Conservation (phyloP, 2,329 filamentous ascomycete genomes). For the Botrytis paeoniae region DNA sequence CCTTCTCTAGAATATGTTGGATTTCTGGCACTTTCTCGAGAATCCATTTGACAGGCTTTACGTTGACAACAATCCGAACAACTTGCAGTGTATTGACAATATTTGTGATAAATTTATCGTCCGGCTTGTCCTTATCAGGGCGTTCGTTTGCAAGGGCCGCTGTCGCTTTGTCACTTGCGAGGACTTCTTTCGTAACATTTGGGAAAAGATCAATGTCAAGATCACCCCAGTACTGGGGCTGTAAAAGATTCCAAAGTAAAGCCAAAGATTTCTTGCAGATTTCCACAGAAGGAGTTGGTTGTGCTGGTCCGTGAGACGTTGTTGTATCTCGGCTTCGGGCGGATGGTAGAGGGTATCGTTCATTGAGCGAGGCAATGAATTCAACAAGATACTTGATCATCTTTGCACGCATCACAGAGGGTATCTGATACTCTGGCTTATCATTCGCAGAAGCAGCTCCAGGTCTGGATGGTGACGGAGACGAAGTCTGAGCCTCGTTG, state of each 20-base stretch:
- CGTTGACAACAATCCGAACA: slow-evolving; percentile 82
- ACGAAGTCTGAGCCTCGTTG: slow-evolving; percentile 49
- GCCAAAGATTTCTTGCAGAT: slow-evolving; percentile 82
- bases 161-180: slow-evolving; percentile 75
- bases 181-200: slow-evolving; percentile 81
- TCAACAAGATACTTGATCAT: slow-evolving; percentile 94
- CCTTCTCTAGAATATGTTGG: slow-evolving; percentile 87
- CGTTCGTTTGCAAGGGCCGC: slow-evolving; percentile 57
- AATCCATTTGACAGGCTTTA: slow-evolving; percentile 89
- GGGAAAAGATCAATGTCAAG: slow-evolving; percentile 88
- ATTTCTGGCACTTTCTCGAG: slow-evolving; percentile 71
- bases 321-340: slow-evolving; percentile 59
- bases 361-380: slow-evolving; percentile 86
- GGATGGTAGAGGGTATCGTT: slow-evolving; percentile 76
- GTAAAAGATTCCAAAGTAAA: slow-evolving; percentile 78
- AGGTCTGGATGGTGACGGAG: slow-evolving; percentile 52
- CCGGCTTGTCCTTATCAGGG: slow-evolving; percentile 66
- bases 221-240: slow-evolving; percentile 86
- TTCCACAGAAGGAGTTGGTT: slow-evolving; percentile 62
- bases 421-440: slow-evolving; percentile 65
- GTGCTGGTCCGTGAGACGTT: slow-evolving; percentile 44
- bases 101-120: slow-evolving; percentile 79
- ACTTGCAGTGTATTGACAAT: slow-evolving; percentile 95
- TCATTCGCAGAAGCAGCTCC: slow-evolving; percentile 44
- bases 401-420: slow-evolving; percentile 64